Evolutionary conservation across 2,329 filamentous ascomycete species (phyloP), one percentile per base, ranked within the genome.

Genomic region (Immersiporthe knoxdaviesiana): DNA sequence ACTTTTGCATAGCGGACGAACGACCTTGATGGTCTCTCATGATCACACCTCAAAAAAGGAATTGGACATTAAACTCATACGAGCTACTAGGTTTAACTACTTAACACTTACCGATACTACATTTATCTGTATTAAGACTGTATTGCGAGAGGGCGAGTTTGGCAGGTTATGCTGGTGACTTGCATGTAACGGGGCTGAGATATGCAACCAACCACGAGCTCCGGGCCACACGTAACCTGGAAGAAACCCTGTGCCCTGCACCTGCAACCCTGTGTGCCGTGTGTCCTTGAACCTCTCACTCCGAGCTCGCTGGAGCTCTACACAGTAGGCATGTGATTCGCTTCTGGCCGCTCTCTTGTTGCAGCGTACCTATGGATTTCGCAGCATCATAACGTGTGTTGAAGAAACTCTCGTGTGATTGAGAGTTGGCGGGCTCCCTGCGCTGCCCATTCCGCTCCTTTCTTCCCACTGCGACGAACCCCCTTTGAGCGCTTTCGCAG

Each of bases 191-290:
- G 69, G 67, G 69, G 67, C 12, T 62, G 32, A 39, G 35, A 27
- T 66, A 70, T 66, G 69, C 69, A 71, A 63, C 52, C 69, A 71
- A 63, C 52, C 50, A 32, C 11, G 24, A 69, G 69, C 69, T 71
- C 59, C 54, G 62, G 39, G 21, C 60, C 27, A 52, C 27, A 52
- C 50, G 58, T 30, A 56, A 60, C 61, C 54, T 58, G 63, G 39
- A 32, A 7, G 39, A 24, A 7, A 7, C 37, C 37, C 37, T 39
- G 37, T 8, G 11, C 63, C 56, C 54, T 35, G 37, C 24, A 35
- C 54, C 11, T 52, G 18, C 18, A 60, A 60, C 21, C 30, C 16
- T n/a, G 30, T 18, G 35, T 37, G 24, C 18, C 8, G 3, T 60
- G 30, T n/a, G 35, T 47, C 24, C 24, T 62, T 62, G 32, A 50